These are phyloP conservation scores for Calendula officinalis DNA, from an alignment of 129 eudicot genomes.

Conservation along the genomic window DNA sequence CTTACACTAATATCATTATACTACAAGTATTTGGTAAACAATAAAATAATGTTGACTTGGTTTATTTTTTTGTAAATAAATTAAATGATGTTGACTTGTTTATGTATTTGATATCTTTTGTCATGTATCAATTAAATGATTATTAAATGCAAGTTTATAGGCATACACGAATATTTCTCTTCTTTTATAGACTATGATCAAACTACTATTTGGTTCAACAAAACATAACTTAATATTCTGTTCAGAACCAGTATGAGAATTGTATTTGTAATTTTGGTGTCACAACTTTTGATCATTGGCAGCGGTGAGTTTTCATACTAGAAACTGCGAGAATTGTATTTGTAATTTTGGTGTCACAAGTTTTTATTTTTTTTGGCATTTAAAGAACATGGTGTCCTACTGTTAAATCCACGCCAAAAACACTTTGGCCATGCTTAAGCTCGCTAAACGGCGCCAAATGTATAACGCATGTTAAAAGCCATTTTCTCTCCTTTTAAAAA, in stretches of 20 bases:
- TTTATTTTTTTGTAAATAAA: no score
- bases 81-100: background rate
- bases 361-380: no score
- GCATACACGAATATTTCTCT: background rate
- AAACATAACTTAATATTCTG: background rate
- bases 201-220: background rate
- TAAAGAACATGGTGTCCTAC: no score
- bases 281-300: background rate
- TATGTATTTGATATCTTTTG: background rate
- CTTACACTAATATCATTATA: no score
- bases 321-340: background rate
- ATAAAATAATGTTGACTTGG: no score
- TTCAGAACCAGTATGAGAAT: background rate
- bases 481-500: no score
- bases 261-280: slow-evolving; percentile 1
- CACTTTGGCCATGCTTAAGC: no score
- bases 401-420: no score
- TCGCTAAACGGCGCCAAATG: no score
- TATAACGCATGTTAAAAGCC: no score
- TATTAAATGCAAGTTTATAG: background rate
- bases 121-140: background rate
- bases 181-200: background rate
- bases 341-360: background rate
- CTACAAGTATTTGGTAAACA: no score
- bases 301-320: background rate